Percentiles rank a stretch among this genome's conserved stretches.
Conservation (phyloP, 345 rosid genomes). For the Sonneratia caseolaris region DNA sequence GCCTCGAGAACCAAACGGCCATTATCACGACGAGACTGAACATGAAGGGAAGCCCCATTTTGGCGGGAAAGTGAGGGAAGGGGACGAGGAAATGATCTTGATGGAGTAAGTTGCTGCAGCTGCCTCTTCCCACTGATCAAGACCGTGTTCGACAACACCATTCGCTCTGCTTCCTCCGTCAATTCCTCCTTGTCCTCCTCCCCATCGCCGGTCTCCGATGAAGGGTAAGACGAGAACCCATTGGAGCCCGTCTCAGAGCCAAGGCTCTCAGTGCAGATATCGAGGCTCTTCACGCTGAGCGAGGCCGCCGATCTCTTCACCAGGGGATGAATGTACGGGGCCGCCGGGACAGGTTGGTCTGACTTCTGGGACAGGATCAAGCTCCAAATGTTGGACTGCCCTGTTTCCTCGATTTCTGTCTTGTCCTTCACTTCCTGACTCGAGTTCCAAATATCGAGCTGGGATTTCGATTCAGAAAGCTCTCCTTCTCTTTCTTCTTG, state of each 20-base stretch:
- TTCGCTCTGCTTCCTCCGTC: background rate
- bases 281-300: constrained; percentile 67
- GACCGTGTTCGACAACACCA: background rate
- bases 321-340: constrained; percentile 72
- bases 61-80: constrained; percentile 58
- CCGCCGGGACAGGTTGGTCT: constrained; percentile 11
- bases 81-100: constrained; percentile 16
- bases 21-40: constrained; percentile 68
- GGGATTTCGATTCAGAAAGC: background rate
- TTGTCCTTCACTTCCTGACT: constrained; percentile 32
- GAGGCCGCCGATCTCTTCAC: constrained; percentile 49
- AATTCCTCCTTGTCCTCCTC: constrained; percentile 18
- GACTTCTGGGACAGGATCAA: constrained; percentile 43
- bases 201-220: constrained; percentile 46
- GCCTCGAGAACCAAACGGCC: constrained; percentile 91
- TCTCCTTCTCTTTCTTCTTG: constrained; percentile 21
- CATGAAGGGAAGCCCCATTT: constrained; percentile 44
- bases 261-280: constrained; percentile 94
- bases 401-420: constrained; percentile 16
- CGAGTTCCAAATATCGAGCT: constrained; percentile 35
- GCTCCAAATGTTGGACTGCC: constrained; percentile 49
- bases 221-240: constrained; percentile 51
- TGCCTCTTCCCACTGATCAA: constrained; percentile 7
- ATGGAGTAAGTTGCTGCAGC: constrained; percentile 4
- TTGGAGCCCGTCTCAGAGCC: constrained; percentile 97